phyloP scores from a whole-genome alignment of 352 stramenopile genomes.

The Ophiocytium majus region DNA sequence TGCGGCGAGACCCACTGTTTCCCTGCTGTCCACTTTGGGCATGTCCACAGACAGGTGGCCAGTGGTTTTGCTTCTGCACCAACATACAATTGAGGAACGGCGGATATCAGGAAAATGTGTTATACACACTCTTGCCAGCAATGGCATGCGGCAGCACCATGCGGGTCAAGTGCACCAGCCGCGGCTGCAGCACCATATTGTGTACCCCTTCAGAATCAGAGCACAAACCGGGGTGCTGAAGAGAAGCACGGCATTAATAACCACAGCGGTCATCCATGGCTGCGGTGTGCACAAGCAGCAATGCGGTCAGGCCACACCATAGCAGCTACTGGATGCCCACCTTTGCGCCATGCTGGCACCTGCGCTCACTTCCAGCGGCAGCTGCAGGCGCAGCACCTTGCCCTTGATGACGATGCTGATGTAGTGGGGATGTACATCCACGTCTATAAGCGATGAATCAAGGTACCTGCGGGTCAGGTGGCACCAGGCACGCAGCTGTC shows the following conservation, averaged over 20 bases:
- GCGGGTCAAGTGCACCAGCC: background rate
- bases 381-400: constrained; percentile 71
- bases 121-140: background rate
- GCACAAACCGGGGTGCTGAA: background rate
- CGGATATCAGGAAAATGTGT: background rate
- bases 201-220: too few species aligned
- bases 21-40: constrained; percentile 63
- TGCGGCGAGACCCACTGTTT: constrained; percentile 12
- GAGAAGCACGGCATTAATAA: background rate
- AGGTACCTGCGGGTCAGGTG: constrained; percentile 70
- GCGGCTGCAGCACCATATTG: too few species aligned
- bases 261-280: background rate
- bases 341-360: constrained; percentile 58
- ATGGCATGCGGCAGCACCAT: background rate
- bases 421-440: constrained; percentile 85
- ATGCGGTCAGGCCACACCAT: background rate
- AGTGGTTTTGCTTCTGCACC: constrained; percentile 60
- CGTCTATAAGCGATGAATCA: constrained; percentile 84
- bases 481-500: background rate
- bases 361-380: constrained; percentile 65
- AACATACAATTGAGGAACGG: background rate
- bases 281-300: background rate
- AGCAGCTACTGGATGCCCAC: constrained; percentile 24
- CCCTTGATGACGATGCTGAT: constrained; percentile 87
- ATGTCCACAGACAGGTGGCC: constrained; percentile 69